Evolutionary conservation across 1,284 basidiomycete species (phyloP).

Genomic region (Phellopilus nigrolimitatus): DNA sequence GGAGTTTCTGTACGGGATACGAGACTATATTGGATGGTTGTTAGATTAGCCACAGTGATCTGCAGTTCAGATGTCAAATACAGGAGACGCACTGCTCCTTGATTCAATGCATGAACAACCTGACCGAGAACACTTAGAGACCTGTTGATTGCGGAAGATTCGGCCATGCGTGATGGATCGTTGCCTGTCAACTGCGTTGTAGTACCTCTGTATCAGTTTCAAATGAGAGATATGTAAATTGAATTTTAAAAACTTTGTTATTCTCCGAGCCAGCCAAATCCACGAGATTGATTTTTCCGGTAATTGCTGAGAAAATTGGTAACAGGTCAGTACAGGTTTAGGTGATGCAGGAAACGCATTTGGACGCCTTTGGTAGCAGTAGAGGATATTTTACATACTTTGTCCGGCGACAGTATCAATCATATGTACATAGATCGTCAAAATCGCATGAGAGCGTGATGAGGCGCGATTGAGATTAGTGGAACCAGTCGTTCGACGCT

Average conservation of each 20-base stretch:
- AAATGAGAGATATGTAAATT: conserved; percentile 3
- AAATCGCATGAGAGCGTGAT: conserved; percentile 79
- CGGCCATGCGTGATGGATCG: conserved; percentile 72
- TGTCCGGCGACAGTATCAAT: conserved; percentile 42
- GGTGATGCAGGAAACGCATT: not conserved
- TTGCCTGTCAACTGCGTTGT: conserved; percentile 81
- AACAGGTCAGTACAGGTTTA: too few species aligned
- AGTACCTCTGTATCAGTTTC: not conserved
- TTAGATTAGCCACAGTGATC: not conserved
- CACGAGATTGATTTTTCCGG: conserved; percentile 78
- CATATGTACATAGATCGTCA: conserved; percentile 63
- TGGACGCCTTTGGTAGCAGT: not conserved
- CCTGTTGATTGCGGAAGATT: conserved; percentile 83
- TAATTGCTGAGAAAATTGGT: conserved; percentile 46
- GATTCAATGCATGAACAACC: conserved; percentile 79
- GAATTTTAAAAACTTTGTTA: conserved; percentile 46
- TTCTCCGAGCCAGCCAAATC: conserved; percentile 87
- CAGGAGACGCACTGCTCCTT: conserved; percentile 49
- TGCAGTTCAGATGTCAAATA: conserved; percentile 6
- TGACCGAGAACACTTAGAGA: conserved; percentile 77
- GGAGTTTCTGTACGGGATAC: conserved; percentile 81
- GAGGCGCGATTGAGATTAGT: conserved; percentile 77
- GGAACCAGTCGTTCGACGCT: conserved; percentile 74
- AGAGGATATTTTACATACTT: conserved; percentile 34
- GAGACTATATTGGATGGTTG: conserved; percentile 39